Evolutionary conservation across 2,329 filamentous ascomycete genomes (phyloP), one percentile per base, ranked within the genome.

Genomic region (Arthrobotrys iridis): DNA sequence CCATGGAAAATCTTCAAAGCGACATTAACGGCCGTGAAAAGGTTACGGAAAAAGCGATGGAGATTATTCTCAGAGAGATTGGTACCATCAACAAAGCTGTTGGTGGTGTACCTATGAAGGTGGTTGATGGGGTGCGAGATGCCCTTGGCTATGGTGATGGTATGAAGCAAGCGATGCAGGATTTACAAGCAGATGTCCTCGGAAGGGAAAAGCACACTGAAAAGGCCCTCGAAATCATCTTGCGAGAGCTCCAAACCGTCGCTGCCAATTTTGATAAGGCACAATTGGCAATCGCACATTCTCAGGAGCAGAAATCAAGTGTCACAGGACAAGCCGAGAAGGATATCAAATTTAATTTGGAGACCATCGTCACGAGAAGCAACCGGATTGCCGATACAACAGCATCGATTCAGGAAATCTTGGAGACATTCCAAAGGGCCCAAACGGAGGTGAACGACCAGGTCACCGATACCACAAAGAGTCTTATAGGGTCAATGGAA

Each of bases 1-100:
- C 96, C 81, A 96, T 97, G 80, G 93, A 97, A 65, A 92, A 95
- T 75, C 90, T 93, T 77, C 91, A 96, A 80, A 84, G 87, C 18
- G 85, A 88, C 5, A 86, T 92, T 28, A 91, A 96, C 46, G 90
- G 91, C 52, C 91, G 91, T 79, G 87, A 89, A 55, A 89, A 89
- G 77, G 87, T 90, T 33, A 88, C 89, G 63, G 92, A 94, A 78
- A 89, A 91, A 77, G 90, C 92, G 30, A 83, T 87, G 33, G 87
- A 91, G 77, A 89, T 93, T 77, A 78, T 79, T 35, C 22, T 76
- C 28, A 41, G 72, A 15, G 72, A 76, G 45, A 70, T 76, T 7
- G 64, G 57, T 30, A 68, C 72, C 6, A 76, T 76, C 20, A 76
- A 68, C 24, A 76, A 76, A 40, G 57, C 64, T 8, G 64, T 76